Base-by-base conservation (phyloP, 352 stramenopile species). In the Globisporangium alternatum region DNA sequence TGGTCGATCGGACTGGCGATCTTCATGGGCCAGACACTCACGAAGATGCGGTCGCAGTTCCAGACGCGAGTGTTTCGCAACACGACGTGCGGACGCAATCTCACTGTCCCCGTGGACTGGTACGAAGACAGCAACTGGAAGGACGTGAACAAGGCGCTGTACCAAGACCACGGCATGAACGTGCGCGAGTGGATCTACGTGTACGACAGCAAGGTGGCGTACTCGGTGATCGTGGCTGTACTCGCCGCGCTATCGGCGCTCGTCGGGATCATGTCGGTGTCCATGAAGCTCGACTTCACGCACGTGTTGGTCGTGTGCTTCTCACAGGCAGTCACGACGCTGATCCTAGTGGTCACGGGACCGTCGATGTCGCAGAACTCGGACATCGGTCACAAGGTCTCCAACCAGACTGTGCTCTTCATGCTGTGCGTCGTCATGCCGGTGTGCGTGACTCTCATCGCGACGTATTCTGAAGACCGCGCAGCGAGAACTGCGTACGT, bases 381-480 rank as follows among this genome's bases (percentile, higher is more conserved):
- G 55, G 66, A 71, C 52, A 60, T 62, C 58, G 63, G 59, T 43
- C 65, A 77, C 54, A 78, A 73, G 15, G 75, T 83, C 43, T 77
- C 75, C 30, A 84, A 87, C 43, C 74, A 86, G 61, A 70, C 71
- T 21, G 75, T 90, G 53, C 49, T 90, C 9, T 86, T 91, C 54
- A 71, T 88, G 37, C 69, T 86, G 15, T 84, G 76, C 13, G 77
- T 91, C 0, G 75, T 91, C 35, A 53, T 94, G 9, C 85, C 85
- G 0, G 87, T 81, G 3, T 76, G 75, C 17, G 76, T 90, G 48
- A 82, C 80, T 19, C 65, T 94, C 9, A 78, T 88, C 56, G 83
- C 85, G 7, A 92, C 81, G 30, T 92, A 94, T 51, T 88, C 82
- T 2, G 80, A 91, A 68, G 85, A 94, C 58, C 81, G 85, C 39